Percentiles rank a stretch among this genome's conserved stretches.
phyloP scores from a whole-genome alignment of 2,329 filamentous ascomycete genomes.

The Annulohypoxylon truncatum region DNA sequence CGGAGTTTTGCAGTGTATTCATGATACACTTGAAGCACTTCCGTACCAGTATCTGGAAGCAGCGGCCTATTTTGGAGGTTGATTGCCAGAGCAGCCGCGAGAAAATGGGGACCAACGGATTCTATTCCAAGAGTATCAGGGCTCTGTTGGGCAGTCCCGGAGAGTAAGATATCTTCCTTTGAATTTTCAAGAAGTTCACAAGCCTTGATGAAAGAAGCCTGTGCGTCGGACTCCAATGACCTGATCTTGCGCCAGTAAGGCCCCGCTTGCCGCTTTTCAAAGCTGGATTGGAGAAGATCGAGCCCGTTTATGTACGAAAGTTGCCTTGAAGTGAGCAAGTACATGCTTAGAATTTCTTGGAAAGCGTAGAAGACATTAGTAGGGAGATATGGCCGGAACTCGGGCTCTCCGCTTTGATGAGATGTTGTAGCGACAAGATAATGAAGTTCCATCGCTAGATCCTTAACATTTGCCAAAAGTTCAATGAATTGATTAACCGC shows the following conservation, averaged over 20 bases:
- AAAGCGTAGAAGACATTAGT: constrained; percentile 5
- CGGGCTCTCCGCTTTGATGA: not conserved
- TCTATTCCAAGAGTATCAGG: constrained; percentile 9
- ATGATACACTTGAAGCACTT: not conserved
- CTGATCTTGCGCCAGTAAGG: constrained; percentile 3
- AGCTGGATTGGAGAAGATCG: not conserved
- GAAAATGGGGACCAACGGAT: constrained; percentile 9
- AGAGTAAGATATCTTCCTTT: constrained; percentile 8
- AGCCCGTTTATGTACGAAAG: constrained; percentile 4
- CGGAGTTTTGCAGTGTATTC: constrained; percentile 5
- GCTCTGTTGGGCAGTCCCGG: not conserved
- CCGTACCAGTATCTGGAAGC: not conserved
- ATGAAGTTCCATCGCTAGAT: constrained; percentile 10
- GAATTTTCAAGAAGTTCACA: constrained; percentile 2
- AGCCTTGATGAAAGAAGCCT: not conserved
- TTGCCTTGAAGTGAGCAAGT: not conserved
- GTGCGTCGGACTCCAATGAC: not conserved
- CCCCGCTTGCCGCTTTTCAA: not conserved
- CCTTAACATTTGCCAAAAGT: not conserved
- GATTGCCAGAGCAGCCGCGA: not conserved
- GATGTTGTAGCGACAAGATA: constrained; percentile 14
- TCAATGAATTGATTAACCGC: constrained; percentile 1
- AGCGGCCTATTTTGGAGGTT: constrained; percentile 6
- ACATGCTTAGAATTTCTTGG: constrained; percentile 5
- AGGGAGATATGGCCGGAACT: not conserved